Conservation (phyloP, 2,329 filamentous ascomycete genomes). For the Daldinia sp. region DNA sequence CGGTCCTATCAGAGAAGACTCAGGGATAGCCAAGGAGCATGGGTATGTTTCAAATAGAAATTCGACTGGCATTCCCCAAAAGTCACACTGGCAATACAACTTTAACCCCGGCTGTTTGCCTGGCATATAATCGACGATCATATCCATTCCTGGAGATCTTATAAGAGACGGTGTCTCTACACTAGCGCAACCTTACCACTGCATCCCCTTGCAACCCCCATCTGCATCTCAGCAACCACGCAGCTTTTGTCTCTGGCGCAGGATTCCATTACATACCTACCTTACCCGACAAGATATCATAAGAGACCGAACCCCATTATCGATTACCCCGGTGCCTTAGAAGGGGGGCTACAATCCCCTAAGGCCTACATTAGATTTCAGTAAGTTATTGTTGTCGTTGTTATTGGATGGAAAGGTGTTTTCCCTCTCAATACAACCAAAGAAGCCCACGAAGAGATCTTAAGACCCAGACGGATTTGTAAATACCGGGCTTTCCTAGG, state of each 20-base stretch:
- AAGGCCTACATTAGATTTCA: constrained; percentile 7
- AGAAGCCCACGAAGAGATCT: constrained; percentile 46
- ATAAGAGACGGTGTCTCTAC: constrained; percentile 45
- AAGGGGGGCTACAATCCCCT: constrained; percentile 9
- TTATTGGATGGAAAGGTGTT: constrained; percentile 29
- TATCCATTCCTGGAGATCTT: constrained; percentile 43
- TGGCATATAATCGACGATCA: constrained; percentile 48
- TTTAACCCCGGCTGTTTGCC: constrained; percentile 40
- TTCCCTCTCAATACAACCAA: constrained; percentile 50
- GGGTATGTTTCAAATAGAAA: constrained; percentile 53
- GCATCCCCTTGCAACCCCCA: constrained; percentile 37
- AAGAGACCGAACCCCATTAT: constrained; percentile 26
- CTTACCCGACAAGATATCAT: constrained; percentile 27
- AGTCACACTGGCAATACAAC: constrained; percentile 47
- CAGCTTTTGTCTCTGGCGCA: constrained; percentile 4
- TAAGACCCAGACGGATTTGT: background rate
- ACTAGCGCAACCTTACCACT: constrained; percentile 43
- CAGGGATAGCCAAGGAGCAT: constrained; percentile 45
- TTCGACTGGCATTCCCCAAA: constrained; percentile 53
- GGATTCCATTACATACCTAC: constrained; percentile 28
- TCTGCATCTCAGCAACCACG: constrained; percentile 33
- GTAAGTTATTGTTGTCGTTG: constrained; percentile 27
- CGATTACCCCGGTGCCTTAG: constrained; percentile 14
- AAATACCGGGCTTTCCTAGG: constrained; percentile 7
- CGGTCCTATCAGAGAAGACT: constrained; percentile 42